phyloP scores from a whole-genome alignment of 495 filamentous ascomycete species.

The Penicillium arizonense region DNA sequence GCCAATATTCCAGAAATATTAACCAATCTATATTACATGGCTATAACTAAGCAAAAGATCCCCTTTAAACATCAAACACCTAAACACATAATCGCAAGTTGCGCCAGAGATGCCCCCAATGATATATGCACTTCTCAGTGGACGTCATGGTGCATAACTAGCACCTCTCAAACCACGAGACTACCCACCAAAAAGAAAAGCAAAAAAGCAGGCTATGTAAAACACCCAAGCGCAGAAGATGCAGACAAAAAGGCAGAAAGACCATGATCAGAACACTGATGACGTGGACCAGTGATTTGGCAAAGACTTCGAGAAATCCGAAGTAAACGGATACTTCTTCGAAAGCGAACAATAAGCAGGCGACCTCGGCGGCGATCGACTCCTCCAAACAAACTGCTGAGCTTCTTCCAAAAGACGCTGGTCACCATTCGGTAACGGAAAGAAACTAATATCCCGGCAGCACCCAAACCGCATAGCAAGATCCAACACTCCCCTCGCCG shows the following conservation, averaged over 20 bases:
- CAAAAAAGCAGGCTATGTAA: background rate
- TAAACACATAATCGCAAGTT: no score
- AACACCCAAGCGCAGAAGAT: background rate
- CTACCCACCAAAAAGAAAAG: background rate
- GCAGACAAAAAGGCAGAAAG: background rate
- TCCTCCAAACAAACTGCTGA: slow-evolving; percentile 19
- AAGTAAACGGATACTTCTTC: slow-evolving; percentile 1
- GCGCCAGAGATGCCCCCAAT: no score
- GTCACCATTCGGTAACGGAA: slow-evolving; percentile 26
- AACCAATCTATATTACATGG: no score
- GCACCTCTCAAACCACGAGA: background rate
- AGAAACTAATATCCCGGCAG: slow-evolving; percentile 31
- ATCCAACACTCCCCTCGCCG: slow-evolving; percentile 32
- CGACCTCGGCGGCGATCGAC: slow-evolving; percentile 9
- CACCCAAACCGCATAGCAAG: slow-evolving; percentile 31
- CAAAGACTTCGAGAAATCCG: background rate
- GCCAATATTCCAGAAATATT: no score
- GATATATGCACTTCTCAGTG: no score
- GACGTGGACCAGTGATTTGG: background rate
- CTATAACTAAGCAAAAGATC: no score
- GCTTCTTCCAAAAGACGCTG: slow-evolving; percentile 28
- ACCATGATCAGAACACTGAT: background rate
- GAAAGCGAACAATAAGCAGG: background rate
- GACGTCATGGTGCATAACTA: slow-evolving; percentile 1
- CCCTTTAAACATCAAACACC: no score